phyloP scores from a whole-genome alignment of 768 basidiomycete genomes.

The Chalciporus chontae region DNA sequence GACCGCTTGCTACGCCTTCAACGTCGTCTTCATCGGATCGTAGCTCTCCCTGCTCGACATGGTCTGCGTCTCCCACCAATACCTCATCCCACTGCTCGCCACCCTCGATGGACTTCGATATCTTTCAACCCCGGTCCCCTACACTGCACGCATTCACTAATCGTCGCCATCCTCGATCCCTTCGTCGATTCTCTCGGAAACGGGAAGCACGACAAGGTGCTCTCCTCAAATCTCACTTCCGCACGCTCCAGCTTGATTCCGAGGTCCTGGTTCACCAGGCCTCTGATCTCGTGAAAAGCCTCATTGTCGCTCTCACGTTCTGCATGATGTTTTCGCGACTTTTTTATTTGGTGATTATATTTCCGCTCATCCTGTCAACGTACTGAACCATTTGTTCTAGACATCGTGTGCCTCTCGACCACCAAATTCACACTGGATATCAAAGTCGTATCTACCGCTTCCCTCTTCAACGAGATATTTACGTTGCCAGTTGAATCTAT shows the following conservation, averaged over 20 bases:
- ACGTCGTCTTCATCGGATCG: conserved; percentile 15
- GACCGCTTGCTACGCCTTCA: conserved; percentile 26
- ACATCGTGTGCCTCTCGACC: conserved; percentile 11
- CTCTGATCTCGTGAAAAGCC: conserved; percentile 12
- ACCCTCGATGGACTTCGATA: conserved; percentile 6
- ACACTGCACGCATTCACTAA: neutral
- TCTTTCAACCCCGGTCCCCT: conserved; percentile 11
- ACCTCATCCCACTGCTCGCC: conserved; percentile 6
- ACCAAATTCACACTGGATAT: neutral
- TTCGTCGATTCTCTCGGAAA: neutral
- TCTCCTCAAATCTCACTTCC: neutral
- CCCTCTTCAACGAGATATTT: conserved; percentile 3
- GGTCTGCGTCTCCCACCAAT: conserved; percentile 11
- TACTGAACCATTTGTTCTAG: conserved; percentile 14
- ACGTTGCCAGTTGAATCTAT: conserved; percentile 4
- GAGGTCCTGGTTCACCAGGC: conserved; percentile 2
- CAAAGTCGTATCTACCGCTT: conserved; percentile 9
- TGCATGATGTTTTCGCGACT: conserved; percentile 6
- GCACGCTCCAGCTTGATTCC: neutral
- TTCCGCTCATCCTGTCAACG: too few species aligned
- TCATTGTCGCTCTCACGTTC: conserved; percentile 14
- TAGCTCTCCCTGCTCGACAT: conserved; percentile 17
- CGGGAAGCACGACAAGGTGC: neutral
- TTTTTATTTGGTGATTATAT: conserved; percentile 13
- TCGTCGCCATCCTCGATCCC: neutral